Percentiles rank a stretch among this genome's conserved stretches.
Conservation (phyloP, 495 filamentous ascomycete genomes). For the Neurospora sp. region DNA sequence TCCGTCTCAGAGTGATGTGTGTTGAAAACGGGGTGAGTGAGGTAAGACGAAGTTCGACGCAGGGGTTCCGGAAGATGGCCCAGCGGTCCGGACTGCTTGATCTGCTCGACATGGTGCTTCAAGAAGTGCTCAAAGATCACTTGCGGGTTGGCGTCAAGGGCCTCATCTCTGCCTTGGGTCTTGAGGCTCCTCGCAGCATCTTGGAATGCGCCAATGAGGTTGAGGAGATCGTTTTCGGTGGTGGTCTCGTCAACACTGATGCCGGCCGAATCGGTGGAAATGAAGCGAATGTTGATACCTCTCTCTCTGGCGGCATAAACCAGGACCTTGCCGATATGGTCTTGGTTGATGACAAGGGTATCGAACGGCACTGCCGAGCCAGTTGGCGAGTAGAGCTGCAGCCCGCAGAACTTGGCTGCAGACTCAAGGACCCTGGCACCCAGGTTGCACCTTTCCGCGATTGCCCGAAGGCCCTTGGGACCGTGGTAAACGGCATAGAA, state of each 20-base stretch:
- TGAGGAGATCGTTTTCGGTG: conserved; percentile 15
- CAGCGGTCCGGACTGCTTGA: conserved; percentile 21
- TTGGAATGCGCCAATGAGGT: conserved; percentile 20
- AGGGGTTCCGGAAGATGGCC: conserved; percentile 49
- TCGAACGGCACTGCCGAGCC: conserved; percentile 59
- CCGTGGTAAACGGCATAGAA: conserved; percentile 98
- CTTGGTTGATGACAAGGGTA: conserved; percentile 58
- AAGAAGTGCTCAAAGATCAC: conserved; percentile 21
- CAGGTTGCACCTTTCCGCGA: conserved; percentile 67
- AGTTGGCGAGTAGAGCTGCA: conserved; percentile 45
- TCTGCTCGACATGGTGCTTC: conserved; percentile 11
- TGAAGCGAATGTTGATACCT: conserved; percentile 18
- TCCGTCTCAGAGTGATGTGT: conserved; percentile 95
- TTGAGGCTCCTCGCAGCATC: conserved; percentile 3
- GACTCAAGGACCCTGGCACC: conserved; percentile 61
- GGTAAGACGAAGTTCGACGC: conserved; percentile 61
- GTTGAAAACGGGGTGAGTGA: conserved; percentile 96
- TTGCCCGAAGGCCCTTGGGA: conserved; percentile 71
- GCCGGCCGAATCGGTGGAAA: conserved; percentile 16
- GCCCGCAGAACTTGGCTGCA: conserved; percentile 56
- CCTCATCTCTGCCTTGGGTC: conserved; percentile 3
- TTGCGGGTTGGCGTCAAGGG: conserved; percentile 19
- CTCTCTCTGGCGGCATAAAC: conserved; percentile 2
- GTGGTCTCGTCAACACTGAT: conserved; percentile 38
- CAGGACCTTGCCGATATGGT: conserved; percentile 2